Evolutionary conservation across 495 filamentous ascomycete genomes (phyloP), one percentile per base, ranked within the genome.

Genomic region (Penicillium pulvis): DNA sequence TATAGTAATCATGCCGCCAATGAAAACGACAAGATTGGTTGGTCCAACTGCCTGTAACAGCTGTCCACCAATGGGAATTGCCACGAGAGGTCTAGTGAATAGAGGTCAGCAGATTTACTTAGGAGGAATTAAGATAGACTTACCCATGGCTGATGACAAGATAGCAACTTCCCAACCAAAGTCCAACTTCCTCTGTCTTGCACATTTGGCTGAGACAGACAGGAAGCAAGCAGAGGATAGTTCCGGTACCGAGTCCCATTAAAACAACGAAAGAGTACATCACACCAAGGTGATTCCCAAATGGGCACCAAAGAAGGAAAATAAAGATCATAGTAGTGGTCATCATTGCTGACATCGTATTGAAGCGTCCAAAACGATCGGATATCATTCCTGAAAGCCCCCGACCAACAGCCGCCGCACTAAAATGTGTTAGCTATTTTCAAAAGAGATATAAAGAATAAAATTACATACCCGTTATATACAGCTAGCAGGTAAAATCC

Each of bases 361-460:
- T 92, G 72, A 84, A 87, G 20, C 86, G 82, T 2, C 90, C 90
- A 42, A 87, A 58, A 47, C 78, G 80, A 67, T 93, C 90, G 26
- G 84, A 88, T 17, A 86, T 56, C 56, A 83, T 78, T 26, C 87
- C 88, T 5, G 87, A 86, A 4, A 88, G 57, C 49, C 88, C 86
- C 31, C 90, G 81, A 6, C 89, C 89, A 45, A 88, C 41, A n/a
- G 55, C 63, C 35, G 64, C 68, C 47, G 56, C 61, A 14, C 65
- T 72, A 20, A 8, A 0, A 14, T 26, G 11, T 11, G 33, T 16
- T 19, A 41, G 26, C 54, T 20, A 57, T 47, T n/a, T n/a, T n/a
- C n/a, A n/a, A n/a, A n/a, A n/a, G n/a, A n/a, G n/a, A n/a, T n/a
- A n/a, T n/a, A n/a, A n/a, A n/a, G n/a, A n/a, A n/a, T n/a, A n/a